Conservation (phyloP, 305 asterid species). For the Plantago coronopus region DNA sequence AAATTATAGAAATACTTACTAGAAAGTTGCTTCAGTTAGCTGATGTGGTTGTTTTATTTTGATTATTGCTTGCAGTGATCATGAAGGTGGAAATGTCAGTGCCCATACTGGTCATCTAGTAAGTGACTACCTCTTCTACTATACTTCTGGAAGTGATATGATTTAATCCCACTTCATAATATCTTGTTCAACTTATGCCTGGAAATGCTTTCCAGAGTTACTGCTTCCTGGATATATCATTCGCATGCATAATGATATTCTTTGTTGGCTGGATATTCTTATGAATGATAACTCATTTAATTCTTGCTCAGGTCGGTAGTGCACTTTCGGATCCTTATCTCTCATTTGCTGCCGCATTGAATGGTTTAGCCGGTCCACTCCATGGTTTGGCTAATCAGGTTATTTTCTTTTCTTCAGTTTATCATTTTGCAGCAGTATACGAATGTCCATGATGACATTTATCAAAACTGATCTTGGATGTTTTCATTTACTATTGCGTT, state of each 20-base stretch:
- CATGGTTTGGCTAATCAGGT: conserved; percentile 98
- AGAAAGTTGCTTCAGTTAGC: conserved; percentile 7
- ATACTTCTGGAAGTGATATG: conserved; percentile 10
- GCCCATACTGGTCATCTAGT: conserved; percentile 95
- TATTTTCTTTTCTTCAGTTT: conserved; percentile 14
- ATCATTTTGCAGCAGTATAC: not conserved
- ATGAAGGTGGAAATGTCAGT: conserved; percentile 95
- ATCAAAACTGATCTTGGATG: not conserved
- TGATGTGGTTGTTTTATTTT: conserved; percentile 10
- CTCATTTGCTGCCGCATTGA: conserved; percentile 87
- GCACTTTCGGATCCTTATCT: conserved; percentile 95
- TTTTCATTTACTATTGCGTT: not conserved
- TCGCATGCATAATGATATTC: conserved; percentile 8
- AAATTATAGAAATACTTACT: conserved; percentile 2
- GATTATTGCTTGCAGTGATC: conserved; percentile 53
- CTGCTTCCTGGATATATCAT: conserved; percentile 2
- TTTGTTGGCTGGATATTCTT: conserved; percentile 4
- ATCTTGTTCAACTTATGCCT: conserved; percentile 15
- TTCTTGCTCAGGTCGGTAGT: conserved; percentile 60
- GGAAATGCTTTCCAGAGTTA: not conserved
- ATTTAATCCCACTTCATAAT: not conserved
- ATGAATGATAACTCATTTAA: conserved; percentile 9
- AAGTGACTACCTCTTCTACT: conserved; percentile 27
- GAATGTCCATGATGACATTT: not conserved
- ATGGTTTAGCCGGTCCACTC: conserved; percentile 92